Base-by-base conservation (phyloP, 805 yeast species). In the Zygosaccharomyces kombuchaensis region DNA sequence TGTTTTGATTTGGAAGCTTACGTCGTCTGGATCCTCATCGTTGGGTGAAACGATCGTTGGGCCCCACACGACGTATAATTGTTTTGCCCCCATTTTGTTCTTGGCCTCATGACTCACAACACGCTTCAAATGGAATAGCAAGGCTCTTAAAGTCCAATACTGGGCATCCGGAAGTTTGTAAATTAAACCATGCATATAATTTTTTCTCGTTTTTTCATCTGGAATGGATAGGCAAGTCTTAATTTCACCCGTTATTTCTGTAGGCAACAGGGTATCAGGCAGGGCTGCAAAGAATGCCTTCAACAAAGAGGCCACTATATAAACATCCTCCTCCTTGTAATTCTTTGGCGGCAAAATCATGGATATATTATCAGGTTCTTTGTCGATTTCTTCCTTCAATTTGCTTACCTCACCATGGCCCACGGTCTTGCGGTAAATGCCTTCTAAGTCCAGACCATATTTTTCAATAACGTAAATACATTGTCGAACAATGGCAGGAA, bases 151-250 rank as follows among this genome's bases (percentile, higher is more conserved):
- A 0, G 98, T 90, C 73, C 95, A 90, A 64, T 93, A 93, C 47
- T 91, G 88, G 1, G 95, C 93, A 67, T 93, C 99, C 0, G 97
- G 96, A 45, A 93, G 74, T 54, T 86, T 85, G 69, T 84, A 93
- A 37, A 93, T 87, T 48, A 87, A 76, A 36, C 88, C 87, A 65
- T 93, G 99, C 56, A 93, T 73, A 25, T 73, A 73, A 59, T 88
- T 91, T 48, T 86, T 79, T 47, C 85, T 75, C 53, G 80, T 73
- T 10, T 72, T 72, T 14, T 74, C 73, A 56, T 84, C 86, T 25
- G 71, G 75, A 41, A 88, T 81, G 39, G 93, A 72, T 41, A 93
- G 70, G 6, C 96, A 95, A 2, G 64, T 61, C 48, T 62, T 61
- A 10, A 66, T 46, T 29, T 66, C 70, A 3, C 57, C 45, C 2